phyloP scores from a whole-genome alignment of 83 land plant species.

The Diphasiastrum complanatum region DNA sequence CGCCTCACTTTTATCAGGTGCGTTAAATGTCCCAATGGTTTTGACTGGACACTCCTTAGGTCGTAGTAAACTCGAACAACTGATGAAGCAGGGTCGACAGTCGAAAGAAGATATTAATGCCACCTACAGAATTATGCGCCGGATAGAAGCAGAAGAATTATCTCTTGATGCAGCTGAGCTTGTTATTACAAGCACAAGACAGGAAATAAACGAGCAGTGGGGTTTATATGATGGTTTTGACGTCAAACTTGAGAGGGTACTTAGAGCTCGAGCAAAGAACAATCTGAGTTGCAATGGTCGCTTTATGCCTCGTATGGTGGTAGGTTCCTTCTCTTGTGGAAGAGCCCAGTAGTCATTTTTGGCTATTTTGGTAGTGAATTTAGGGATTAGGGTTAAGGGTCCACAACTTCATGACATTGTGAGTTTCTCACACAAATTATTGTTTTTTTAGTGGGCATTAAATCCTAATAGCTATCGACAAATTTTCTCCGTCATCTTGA shows the following conservation, averaged over 20 bases:
- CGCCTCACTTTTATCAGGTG: constrained; percentile 14
- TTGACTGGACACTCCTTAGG: constrained; percentile 22
- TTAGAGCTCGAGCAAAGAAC: constrained; percentile 14
- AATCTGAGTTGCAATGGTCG: constrained; percentile 23
- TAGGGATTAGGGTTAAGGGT: too few relatives aligned
- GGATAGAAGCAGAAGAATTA: constrained; percentile 26
- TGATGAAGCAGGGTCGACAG: constrained; percentile 27
- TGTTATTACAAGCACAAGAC: constrained; percentile 24
- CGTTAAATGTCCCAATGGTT: constrained; percentile 24
- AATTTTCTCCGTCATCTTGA: too few relatives aligned
- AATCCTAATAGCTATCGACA: too few relatives aligned
- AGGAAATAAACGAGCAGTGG: constrained; percentile 28
- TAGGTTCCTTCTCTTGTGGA: constrained; percentile 7
- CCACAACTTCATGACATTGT: too few relatives aligned
- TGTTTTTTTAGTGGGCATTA: not conserved
- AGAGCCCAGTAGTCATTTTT: not conserved
- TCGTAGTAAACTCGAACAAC: constrained; percentile 21
- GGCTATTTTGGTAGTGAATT: constrained; percentile 1
- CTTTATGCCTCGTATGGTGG: constrained; percentile 26
- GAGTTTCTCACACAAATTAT: too few relatives aligned
- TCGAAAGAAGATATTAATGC: constrained; percentile 23
- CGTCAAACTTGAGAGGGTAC: constrained; percentile 16
- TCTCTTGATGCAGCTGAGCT: constrained; percentile 29
- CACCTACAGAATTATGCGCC: constrained; percentile 22
- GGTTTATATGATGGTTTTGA: constrained; percentile 23